phyloP scores from a whole-genome alignment of 495 filamentous ascomycete species.

The Neurospora africana region DNA sequence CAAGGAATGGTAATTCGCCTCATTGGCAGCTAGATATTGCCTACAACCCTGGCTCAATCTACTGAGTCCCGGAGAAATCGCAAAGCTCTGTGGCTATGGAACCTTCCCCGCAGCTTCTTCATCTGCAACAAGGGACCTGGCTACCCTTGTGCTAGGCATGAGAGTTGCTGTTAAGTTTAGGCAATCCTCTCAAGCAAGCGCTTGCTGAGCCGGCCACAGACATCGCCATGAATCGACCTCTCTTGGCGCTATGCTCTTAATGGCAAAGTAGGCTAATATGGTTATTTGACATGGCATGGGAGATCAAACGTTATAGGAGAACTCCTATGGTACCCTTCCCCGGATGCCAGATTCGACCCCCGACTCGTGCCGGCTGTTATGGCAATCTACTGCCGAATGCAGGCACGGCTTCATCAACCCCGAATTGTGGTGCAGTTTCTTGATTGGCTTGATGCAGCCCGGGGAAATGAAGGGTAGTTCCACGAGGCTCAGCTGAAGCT shows the following conservation, averaged over 20 bases:
- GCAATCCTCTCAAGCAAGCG: background rate
- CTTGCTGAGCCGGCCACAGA: slow-evolving; percentile 4
- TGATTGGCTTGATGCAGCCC: background rate
- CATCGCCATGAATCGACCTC: background rate
- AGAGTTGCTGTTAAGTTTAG: background rate
- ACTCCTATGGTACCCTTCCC: background rate
- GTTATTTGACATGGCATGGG: slow-evolving; percentile 19
- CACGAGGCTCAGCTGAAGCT: too few species aligned
- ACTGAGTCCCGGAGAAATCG: background rate
- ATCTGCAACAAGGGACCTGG: background rate
- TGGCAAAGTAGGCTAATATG: slow-evolving; percentile 20
- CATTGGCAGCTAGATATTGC: background rate
- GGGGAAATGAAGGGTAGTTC: background rate
- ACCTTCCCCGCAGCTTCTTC: slow-evolving; percentile 11
- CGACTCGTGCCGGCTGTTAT: slow-evolving; percentile 12
- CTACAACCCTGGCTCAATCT: background rate
- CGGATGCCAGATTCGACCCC: slow-evolving; percentile 8
- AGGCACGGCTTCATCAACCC: slow-evolving; percentile 10
- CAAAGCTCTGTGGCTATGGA: background rate
- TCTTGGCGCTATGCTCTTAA: slow-evolving; percentile 24
- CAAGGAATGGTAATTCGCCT: background rate
- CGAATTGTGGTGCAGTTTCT: background rate
- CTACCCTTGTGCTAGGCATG: background rate
- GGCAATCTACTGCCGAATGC: slow-evolving; percentile 15
- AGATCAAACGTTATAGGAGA: slow-evolving; percentile 8